Evolutionary conservation across 164 flowering plant genomes (phyloP).

Genomic region (Protea cynaroides): DNA sequence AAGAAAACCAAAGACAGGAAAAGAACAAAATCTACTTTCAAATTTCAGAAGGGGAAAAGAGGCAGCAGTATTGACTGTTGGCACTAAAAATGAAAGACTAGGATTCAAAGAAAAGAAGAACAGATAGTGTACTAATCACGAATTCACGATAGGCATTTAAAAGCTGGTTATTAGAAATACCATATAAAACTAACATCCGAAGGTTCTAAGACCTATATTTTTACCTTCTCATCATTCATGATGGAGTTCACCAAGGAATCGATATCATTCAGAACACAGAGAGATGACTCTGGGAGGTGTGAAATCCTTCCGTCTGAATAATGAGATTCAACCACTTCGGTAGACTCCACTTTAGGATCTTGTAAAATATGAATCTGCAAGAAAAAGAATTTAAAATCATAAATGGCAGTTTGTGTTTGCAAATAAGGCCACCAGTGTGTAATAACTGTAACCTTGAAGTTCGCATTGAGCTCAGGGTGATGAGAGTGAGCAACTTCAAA

Average conservation of each 20-base stretch:
- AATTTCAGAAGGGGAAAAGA: no score
- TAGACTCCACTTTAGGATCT: slow-evolving; percentile 19
- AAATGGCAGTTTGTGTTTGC: neutral
- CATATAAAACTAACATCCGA: no score
- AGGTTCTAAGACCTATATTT: neutral
- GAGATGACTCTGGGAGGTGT: slow-evolving; percentile 12
- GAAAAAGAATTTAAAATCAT: slow-evolving; percentile 1
- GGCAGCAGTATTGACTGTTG: no score
- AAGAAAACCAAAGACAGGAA: no score
- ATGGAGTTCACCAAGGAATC: slow-evolving; percentile 12
- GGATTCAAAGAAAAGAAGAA: no score
- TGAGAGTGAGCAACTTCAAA: slow-evolving; percentile 49
- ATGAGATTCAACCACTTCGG: slow-evolving; percentile 7
- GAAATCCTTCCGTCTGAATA: slow-evolving; percentile 10
- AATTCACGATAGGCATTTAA: no score
- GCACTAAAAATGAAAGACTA: no score
- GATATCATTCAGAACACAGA: neutral
- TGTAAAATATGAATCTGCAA: slow-evolving; percentile 30
- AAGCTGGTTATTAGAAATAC: no score
- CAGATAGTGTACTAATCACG: no score
- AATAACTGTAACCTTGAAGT: slow-evolving; percentile 33
- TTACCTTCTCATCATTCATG: slow-evolving; percentile 24
- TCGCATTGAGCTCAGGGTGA: slow-evolving; percentile 40
- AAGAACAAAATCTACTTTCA: no score
- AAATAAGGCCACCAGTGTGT: neutral